Conservation (phyloP, 176 grass and related monocot genomes). For the Aegilops umbellulata region DNA sequence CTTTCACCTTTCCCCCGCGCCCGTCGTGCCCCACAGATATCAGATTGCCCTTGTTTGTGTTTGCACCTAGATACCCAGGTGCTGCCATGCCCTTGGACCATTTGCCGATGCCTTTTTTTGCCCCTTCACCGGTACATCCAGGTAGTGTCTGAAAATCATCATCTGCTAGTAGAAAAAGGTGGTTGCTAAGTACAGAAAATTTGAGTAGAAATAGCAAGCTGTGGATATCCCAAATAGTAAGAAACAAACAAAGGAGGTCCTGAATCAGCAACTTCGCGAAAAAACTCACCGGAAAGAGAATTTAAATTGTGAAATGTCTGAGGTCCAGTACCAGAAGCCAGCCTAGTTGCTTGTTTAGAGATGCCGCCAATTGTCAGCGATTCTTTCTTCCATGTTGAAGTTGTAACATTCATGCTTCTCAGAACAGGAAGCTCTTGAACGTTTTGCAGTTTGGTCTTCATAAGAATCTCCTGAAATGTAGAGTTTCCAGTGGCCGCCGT, state of each 20-base stretch:
- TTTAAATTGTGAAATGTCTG: conserved; percentile 49
- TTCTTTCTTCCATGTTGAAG: conserved; percentile 54
- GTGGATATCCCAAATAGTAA: neutral
- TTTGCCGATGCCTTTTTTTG: conserved; percentile 55
- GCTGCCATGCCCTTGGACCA: conserved; percentile 53
- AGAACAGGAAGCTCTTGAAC: conserved; percentile 14
- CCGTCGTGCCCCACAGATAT: conserved; percentile 78
- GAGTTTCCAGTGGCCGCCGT: conserved; percentile 10
- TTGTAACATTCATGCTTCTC: conserved; percentile 25
- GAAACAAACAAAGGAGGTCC: neutral
- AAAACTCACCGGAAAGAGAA: conserved; percentile 54
- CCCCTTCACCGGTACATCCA: conserved; percentile 25
- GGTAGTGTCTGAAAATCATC: conserved; percentile 40
- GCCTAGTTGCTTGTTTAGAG: conserved; percentile 48
- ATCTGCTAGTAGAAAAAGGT: conserved; percentile 35
- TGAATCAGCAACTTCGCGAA: neutral
- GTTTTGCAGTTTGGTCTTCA: conserved; percentile 7
- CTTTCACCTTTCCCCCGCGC: conserved; percentile 82
- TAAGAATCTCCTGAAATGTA: conserved; percentile 22
- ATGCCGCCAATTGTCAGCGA: conserved; percentile 56
- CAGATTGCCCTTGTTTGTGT: conserved; percentile 54
- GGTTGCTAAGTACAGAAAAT: neutral
- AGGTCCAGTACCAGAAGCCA: conserved; percentile 34
- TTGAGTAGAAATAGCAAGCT: neutral
- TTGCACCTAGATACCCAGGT: conserved; percentile 10